These are phyloP conservation scores for Exobasidium rhododendri DNA, from an alignment of 1,284 basidiomycete genomes.

Conservation along the genomic window DNA sequence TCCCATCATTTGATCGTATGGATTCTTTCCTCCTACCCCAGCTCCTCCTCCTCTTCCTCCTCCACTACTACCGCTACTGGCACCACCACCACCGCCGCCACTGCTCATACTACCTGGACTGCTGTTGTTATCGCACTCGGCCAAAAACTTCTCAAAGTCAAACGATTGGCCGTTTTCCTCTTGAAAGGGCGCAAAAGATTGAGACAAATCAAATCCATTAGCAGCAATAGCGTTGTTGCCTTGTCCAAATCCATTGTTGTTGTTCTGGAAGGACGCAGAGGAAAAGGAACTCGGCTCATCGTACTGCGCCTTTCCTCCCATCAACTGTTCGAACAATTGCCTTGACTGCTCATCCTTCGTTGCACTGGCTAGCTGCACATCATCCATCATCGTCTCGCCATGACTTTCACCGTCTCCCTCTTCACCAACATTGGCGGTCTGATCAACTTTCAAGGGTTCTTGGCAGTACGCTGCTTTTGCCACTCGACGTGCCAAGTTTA, in stretches of 20 bases:
- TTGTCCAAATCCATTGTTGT: background rate
- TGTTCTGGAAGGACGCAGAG: background rate
- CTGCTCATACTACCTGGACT: background rate
- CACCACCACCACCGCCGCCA: background rate
- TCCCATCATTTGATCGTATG: background rate
- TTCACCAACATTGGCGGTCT: background rate
- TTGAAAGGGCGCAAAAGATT: background rate
- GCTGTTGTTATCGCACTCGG: conserved; percentile 6
- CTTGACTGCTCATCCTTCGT: conserved; percentile 19
- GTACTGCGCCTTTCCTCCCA: background rate
- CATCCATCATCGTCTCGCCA: conserved; percentile 20
- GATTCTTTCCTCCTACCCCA: no score
- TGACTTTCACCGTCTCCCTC: conserved; percentile 11
- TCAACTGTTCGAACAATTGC: conserved; percentile 16
- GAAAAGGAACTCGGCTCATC: conserved; percentile 9
- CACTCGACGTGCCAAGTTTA: conserved; percentile 40
- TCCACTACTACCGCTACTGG: conserved; percentile 2
- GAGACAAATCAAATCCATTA: background rate
- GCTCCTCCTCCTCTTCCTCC: conserved; percentile 6
- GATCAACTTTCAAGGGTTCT: background rate
- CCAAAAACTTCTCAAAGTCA: conserved; percentile 9
- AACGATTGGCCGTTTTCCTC: conserved; percentile 10
- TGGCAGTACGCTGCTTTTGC: conserved; percentile 33
- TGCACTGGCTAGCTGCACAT: background rate
- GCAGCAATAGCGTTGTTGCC: background rate